phyloP scores from a whole-genome alignment of 495 filamentous ascomycete genomes.

The Podospora pseudoanserina region DNA sequence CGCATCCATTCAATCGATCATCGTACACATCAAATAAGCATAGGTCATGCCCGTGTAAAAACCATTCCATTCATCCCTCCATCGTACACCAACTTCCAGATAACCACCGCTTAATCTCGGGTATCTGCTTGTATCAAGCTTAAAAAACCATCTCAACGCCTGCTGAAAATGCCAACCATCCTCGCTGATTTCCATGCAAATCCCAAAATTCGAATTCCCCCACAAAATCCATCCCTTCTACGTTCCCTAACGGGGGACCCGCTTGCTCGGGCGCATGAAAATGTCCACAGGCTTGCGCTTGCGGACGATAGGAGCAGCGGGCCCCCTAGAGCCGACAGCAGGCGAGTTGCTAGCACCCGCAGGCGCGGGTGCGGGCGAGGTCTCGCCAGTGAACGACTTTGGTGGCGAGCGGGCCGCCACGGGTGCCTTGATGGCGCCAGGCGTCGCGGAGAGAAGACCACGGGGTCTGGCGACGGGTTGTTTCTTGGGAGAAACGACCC shows the following conservation, averaged over 20 bases:
- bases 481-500: not conserved
- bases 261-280: constrained; percentile 34
- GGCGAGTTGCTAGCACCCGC: not conserved
- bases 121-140: not conserved
- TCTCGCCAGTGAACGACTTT: not conserved
- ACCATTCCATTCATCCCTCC: not conserved
- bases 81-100: not conserved
- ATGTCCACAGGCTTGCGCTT: constrained; percentile 31
- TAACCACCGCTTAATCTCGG: not conserved
- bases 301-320: constrained; percentile 5
- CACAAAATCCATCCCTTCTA: not conserved
- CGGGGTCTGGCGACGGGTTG: not conserved
- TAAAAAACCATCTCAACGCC: not conserved
- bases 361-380: not conserved
- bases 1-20: not conserved
- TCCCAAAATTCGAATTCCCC: not conserved
- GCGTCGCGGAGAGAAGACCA: constrained; percentile 16
- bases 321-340: constrained; percentile 5
- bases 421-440: constrained; percentile 18
- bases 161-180: not conserved
- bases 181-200: not conserved
- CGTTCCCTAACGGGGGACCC: not conserved
- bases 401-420: not conserved
- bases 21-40: not conserved
- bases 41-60: not conserved